Evolutionary conservation across 2,329 filamentous ascomycete species (phyloP), one percentile per base, ranked within the genome.

Genomic region (Exutisphaerella laricina): DNA sequence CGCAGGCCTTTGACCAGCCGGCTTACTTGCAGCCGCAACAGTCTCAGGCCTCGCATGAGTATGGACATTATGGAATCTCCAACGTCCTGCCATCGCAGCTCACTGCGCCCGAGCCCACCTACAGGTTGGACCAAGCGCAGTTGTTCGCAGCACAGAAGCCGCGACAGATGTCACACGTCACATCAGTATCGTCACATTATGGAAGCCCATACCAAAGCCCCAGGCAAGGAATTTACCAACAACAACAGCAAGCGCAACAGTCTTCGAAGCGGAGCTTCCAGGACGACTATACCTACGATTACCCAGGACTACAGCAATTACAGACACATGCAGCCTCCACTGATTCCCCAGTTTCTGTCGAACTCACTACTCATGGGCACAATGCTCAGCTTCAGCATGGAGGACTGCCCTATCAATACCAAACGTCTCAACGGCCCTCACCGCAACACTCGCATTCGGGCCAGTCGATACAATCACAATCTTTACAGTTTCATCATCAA

Each of bases 191-290:
- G 9, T 58, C 57, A 26, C 56, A 60, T 21, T 58, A 60, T 40
- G 33, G 48, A 22, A 58, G 51, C 30, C 57, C 57, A 7, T 58
- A 58, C 28, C 54, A 58, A 42, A 58, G 54, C 34, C 55, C 57
- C 18, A 50, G 56, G 38, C 51, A 66, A 23, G 59, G 65, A 13
- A 45, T 42, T 17, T 63, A 65, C 41, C 66, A 55, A 32, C 48
- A 55, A 37, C 49, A 54, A 21, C 30, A 55, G 34, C 48, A 55
- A 35, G 46, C 52, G 18, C 30, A 36, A 18, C 36, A 42, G 35
- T 46, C 41, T 12, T 35, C 16, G 20, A 72, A 72, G 58, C 67
- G 70, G 51, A 67, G 64, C 48, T 66, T 64, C 31, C 64, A 64
- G 13, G 66, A 69, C 35, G 64, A 68, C 21, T 57, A 68, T 20